Evolutionary conservation across 2,329 filamentous ascomycete species (phyloP), one percentile per base, ranked within the genome.

Genomic region (Westerdykella aurantiaca): DNA sequence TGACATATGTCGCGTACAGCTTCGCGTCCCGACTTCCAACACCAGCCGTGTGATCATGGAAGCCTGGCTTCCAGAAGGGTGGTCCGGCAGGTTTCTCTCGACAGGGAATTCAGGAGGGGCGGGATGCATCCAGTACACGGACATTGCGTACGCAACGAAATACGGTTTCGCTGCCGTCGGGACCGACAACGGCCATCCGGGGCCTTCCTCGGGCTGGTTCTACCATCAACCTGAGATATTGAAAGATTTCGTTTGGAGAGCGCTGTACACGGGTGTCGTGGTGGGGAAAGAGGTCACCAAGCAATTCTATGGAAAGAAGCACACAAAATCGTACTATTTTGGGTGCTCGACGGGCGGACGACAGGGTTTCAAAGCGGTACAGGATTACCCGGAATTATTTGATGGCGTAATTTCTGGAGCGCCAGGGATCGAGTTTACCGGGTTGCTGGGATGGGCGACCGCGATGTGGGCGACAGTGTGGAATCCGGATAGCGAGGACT

Each of bases 221-320:
- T 69, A 71, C 39, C 62, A 70, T 14, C 72, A 74, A 17, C 56
- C 67, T 0, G 72, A 72, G 14, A 64, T 74, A 7, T 51, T 77
- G 1, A 63, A 67, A 31, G 75, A 77, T 47, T 77, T 75, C 49
- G 72, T 70, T 9, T 75, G 70, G 44, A 64, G 71, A 14, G 67
- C 71, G 38, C 18, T 70, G 5, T 67, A 70, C 38, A 69, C 66
- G 1, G 64, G 61, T 22, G 59, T 64, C 11, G 56, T 67, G 4
- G 46, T 71, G 4, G 70, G 70, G 31, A 73, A 72, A 51, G 38
- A 70, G 31, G 56, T 73, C 23, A 65, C 57, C 13, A 58, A 67
- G 29, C 31, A 29, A 22, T 73, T 72, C 48, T 73, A 73, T 35
- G 61, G 63, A 5, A 57, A 66, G 29, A 46, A 56, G 4, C 63